Percentiles rank a stretch among this genome's conserved stretches.
Evolutionary conservation across 768 basidiomycete genomes (phyloP).

Genomic region (Tricholoma hemisulphureum): DNA sequence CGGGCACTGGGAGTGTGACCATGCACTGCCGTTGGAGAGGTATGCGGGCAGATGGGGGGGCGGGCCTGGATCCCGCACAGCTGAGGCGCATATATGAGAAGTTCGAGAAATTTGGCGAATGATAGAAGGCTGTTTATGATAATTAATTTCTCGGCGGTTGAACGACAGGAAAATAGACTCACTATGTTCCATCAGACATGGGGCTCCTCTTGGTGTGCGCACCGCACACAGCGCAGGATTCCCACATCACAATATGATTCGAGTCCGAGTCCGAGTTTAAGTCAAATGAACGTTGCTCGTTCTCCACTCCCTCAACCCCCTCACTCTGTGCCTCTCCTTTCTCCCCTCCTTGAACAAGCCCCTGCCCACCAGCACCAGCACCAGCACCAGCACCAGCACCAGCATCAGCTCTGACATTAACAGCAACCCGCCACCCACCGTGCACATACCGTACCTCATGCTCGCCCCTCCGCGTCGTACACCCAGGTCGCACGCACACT

Average conservation of each 20-base stretch:
- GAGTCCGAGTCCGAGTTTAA: too few species aligned
- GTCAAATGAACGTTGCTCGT: too few species aligned
- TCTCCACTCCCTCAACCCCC: not conserved
- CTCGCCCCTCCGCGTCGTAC: slow-evolving; percentile 32
- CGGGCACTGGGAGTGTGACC: too few species aligned
- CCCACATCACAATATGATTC: slow-evolving; percentile 43
- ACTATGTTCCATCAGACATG: slow-evolving; percentile 56
- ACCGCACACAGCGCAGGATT: slow-evolving; percentile 49
- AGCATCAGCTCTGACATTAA: slow-evolving; percentile 21
- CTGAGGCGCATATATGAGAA: slow-evolving; percentile 46
- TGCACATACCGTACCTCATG: slow-evolving; percentile 49
- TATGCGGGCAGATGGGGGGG: slow-evolving; percentile 50
- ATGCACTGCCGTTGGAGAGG: too few species aligned
- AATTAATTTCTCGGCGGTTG: not conserved
- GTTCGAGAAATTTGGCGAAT: slow-evolving; percentile 57
- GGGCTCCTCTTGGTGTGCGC: slow-evolving; percentile 29
- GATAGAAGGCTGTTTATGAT: slow-evolving; percentile 44
- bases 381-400: slow-evolving; percentile 38
- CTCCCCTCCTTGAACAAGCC: not conserved
- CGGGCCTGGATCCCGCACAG: slow-evolving; percentile 33
- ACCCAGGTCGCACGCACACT: slow-evolving; percentile 38
- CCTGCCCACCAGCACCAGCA: slow-evolving; percentile 27
- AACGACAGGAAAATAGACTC: slow-evolving; percentile 22
- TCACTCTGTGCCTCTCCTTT: slow-evolving; percentile 8
- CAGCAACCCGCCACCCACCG: slow-evolving; percentile 31